Conservation (phyloP, 2,329 filamentous ascomycete species). For the Clarireedia homoeocarpa region DNA sequence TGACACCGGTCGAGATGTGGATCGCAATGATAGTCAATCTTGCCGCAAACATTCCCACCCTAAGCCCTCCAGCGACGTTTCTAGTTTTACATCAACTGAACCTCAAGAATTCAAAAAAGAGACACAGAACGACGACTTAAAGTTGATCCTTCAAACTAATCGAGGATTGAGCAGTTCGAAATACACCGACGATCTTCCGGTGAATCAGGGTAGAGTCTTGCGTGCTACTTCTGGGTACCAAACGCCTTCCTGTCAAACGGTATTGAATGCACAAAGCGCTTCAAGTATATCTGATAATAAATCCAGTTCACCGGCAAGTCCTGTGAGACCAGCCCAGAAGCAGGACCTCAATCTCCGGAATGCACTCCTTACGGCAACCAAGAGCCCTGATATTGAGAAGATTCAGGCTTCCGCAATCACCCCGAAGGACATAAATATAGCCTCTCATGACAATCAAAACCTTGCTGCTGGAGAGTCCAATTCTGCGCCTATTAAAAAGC, state of each 20-base stretch:
- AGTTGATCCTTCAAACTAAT: background rate
- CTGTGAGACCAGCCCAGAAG: background rate
- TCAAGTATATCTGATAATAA: background rate
- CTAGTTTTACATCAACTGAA: background rate
- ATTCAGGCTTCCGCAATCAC: background rate
- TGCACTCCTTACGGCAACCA: background rate
- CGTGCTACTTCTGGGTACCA: background rate
- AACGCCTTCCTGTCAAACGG: background rate
- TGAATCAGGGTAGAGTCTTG: background rate
- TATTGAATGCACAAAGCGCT: background rate
- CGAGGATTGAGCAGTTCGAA: background rate
- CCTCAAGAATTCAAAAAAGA: background rate
- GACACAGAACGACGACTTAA: background rate
- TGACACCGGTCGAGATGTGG: too few relatives aligned
- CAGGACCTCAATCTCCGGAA: background rate
- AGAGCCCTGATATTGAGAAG: background rate
- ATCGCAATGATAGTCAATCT: background rate
- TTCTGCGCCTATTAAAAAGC: too few relatives aligned
- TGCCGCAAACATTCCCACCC: background rate
- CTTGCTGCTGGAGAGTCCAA: background rate
- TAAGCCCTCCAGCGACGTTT: too few relatives aligned
- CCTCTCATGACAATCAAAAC: background rate
- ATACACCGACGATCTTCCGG: background rate
- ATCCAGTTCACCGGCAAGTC: background rate
- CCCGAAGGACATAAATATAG: too few relatives aligned